Evolutionary conservation across 1,139 yeast genomes (phyloP), one percentile per base, ranked within the genome.

Genomic region (Diutina scorzettiae): DNA sequence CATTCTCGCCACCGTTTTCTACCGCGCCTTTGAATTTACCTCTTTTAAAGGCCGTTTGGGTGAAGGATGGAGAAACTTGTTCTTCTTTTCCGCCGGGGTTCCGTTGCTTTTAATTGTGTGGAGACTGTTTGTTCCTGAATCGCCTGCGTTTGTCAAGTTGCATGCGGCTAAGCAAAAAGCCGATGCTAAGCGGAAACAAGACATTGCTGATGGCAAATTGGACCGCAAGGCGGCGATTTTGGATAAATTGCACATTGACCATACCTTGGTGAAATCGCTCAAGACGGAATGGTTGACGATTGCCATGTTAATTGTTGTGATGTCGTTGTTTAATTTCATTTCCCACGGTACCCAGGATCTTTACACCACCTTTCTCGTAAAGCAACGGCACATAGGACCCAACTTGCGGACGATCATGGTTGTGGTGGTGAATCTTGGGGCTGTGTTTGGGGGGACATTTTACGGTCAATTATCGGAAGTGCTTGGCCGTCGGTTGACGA

Each of bases 1-100:
- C 52, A 61, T 81, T 41, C 56, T 80, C 32, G 83, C 78, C 3
- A 83, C 78, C 37, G 64, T 78, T 34, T 79, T 81, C 58, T 73
- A 71, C 48, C 68, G 86, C 48, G 83, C 81, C 1, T 64, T 79
- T 16, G 39, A 34, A 23, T 23, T 23, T 12, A 34, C 39, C 11
- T 7, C n/a, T 11, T 34, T 12, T 12, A 23, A 23, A 5, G 39
- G 39, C 20, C 27, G 39, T 1, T 16, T 23, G 9, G 39, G 39
- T 7, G 39, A 75, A 50, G 70, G 74, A 1, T 84, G 95, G 95
- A 71, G 93, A 54, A 72, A 86, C 1, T 65, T 83, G 48, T 81
- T 78, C 58, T 83, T 93, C 87, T 81, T 85, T 53, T 76, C 83
- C 42, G 78, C 91, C 21, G 83, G 89, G 21, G 73, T 80, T 11